These are phyloP conservation scores for Dinochytrium kinnereticum DNA, from an alignment of 371 early-diverging fungal genomes.

Conservation along the genomic window DNA sequence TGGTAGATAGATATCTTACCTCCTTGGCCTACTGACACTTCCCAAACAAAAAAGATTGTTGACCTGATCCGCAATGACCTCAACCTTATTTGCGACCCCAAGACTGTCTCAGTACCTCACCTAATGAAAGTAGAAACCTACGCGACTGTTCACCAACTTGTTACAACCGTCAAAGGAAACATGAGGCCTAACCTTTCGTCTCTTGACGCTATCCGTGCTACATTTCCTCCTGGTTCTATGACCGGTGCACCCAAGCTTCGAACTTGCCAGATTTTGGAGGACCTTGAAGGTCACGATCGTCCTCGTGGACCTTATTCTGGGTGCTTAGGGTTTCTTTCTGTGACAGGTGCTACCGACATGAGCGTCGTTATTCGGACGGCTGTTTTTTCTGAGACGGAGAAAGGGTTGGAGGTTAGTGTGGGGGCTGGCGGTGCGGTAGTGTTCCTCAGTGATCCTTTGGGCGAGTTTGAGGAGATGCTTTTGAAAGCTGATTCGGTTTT, in stretches of 20 bases:
- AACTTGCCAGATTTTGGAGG: constrained; percentile 79
- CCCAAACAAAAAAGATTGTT: constrained; percentile 71
- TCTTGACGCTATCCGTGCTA: constrained; percentile 75
- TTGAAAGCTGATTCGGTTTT: constrained; percentile 53
- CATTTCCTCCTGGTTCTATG: constrained; percentile 96
- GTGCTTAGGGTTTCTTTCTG: constrained; percentile 86
- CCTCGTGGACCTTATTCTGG: constrained; percentile 93
- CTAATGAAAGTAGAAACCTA: constrained; percentile 91
- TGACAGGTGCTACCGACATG: constrained; percentile 67
- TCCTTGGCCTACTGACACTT: neutral
- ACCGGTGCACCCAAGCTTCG: constrained; percentile 96
- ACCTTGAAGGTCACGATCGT: constrained; percentile 64
- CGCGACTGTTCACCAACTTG: constrained; percentile 92
- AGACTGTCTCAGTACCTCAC: constrained; percentile 77
- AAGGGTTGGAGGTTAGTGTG: constrained; percentile 42
- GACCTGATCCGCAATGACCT: constrained; percentile 96
- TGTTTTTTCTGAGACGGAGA: constrained; percentile 43
- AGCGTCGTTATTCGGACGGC: constrained; percentile 87
- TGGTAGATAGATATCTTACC: constrained; percentile 64
- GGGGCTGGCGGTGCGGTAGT: constrained; percentile 97
- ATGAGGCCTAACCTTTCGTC: constrained; percentile 64
- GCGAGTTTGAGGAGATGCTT: constrained; percentile 84
- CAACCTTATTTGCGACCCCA: constrained; percentile 64
- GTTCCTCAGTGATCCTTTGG: constrained; percentile 77
- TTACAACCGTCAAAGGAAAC: constrained; percentile 80